These are phyloP conservation scores for Acmispon strigosus DNA, from an alignment of 306 rosid species.

Conservation along the genomic window DNA sequence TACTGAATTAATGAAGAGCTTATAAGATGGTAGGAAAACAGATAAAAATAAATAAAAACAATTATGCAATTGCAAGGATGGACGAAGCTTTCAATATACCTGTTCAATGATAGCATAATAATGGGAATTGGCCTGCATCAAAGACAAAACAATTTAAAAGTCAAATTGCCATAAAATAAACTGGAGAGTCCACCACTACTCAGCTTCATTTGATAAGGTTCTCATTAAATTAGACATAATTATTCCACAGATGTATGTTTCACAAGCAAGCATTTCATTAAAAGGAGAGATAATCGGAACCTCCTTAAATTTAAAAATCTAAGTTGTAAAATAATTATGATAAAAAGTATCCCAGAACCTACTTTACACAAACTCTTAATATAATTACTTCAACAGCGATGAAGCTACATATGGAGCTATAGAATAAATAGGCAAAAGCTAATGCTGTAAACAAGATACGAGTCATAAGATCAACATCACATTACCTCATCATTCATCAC, in stretches of 20 bases:
- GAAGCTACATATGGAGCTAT: background rate
- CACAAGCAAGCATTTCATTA: background rate
- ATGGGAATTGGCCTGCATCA: slow-evolving; percentile 95
- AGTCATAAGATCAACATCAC: slow-evolving; percentile 1
- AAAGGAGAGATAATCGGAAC: background rate
- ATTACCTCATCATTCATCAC: slow-evolving; percentile 99
- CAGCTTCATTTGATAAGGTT: slow-evolving; percentile 4
- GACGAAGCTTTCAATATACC: slow-evolving; percentile 49
- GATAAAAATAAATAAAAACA: background rate
- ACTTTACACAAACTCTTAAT: background rate
- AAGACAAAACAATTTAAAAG: slow-evolving; percentile 15
- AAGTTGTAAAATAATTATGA: background rate
- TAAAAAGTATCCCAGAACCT: background rate
- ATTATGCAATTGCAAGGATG: background rate
- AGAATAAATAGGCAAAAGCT: background rate
- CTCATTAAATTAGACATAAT: background rate
- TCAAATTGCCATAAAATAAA: slow-evolving; percentile 21
- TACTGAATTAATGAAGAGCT: background rate
- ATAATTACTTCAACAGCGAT: slow-evolving; percentile 5
- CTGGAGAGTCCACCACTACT: background rate
- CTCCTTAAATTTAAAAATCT: background rate
- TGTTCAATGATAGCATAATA: slow-evolving; percentile 91
- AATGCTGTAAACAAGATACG: background rate
- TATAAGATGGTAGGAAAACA: background rate
- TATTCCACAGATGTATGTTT: background rate